These are phyloP conservation scores for Pugionium dolabratum DNA, from an alignment of 345 rosid genomes.

Conservation along the genomic window DNA sequence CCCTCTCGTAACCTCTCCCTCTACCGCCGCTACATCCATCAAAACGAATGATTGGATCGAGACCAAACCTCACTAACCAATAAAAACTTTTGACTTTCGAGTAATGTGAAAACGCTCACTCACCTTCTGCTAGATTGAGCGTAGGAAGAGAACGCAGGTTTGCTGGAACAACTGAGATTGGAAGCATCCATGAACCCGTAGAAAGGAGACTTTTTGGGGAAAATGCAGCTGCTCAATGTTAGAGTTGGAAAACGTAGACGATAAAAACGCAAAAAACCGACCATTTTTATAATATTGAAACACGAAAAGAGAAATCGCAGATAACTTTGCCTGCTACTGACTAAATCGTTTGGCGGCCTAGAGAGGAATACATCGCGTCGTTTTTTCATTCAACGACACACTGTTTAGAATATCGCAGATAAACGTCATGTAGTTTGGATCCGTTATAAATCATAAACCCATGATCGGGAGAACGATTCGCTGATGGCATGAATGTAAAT, in stretches of 20 bases:
- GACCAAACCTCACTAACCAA: conserved; percentile 6
- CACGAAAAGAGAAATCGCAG: not conserved
- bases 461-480: no score
- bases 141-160: conserved; percentile 43
- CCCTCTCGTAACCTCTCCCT: conserved; percentile 50
- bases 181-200: conserved; percentile 35
- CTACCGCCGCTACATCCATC: conserved; percentile 46
- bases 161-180: conserved; percentile 13
- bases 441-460: no score
- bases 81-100: not conserved
- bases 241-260: conserved; percentile 26
- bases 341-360: not conserved
- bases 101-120: not conserved
- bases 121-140: conserved; percentile 52
- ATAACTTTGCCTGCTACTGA: not conserved
- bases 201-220: not conserved
- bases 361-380: not conserved
- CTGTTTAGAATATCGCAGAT: not conserved
- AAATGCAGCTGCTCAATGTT: conserved; percentile 17
- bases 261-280: conserved; percentile 19
- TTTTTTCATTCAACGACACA: conserved; percentile 10
- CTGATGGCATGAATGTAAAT: no score
- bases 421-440: conserved; percentile 18
- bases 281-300: conserved; percentile 9
- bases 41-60: not conserved